phyloP scores from a whole-genome alignment of 2,329 filamentous ascomycete species.

The Talaromyces albobiverticillius region DNA sequence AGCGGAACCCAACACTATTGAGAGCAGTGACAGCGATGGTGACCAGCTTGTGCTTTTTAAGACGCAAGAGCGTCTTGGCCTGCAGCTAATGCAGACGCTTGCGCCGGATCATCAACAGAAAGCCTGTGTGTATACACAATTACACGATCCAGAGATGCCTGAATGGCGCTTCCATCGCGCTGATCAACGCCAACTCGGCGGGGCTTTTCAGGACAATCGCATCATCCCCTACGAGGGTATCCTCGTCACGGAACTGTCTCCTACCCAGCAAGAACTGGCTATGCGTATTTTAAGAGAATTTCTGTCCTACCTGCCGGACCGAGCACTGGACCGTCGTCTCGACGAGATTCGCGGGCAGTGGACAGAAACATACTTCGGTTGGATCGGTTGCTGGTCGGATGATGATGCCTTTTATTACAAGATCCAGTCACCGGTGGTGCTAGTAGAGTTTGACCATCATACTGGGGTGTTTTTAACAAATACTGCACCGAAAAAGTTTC shows the following conservation, averaged over 20 bases:
- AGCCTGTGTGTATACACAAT: neutral
- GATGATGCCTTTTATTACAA: neutral
- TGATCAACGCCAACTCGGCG: neutral
- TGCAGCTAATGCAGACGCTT: neutral
- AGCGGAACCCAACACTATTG: neutral
- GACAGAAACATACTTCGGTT: neutral
- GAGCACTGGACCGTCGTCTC: neutral
- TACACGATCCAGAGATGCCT: neutral
- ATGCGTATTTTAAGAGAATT: neutral
- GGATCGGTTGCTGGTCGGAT: neutral
- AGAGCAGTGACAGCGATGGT: neutral
- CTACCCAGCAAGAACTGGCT: neutral
- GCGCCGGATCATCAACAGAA: neutral
- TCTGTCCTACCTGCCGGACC: neutral
- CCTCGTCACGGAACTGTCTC: neutral
- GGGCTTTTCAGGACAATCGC: neutral
- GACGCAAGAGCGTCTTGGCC: neutral
- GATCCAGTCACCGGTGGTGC: neutral
- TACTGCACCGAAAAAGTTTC: neutral
- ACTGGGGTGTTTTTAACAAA: neutral
- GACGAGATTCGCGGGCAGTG: neutral
- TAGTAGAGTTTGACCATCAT: neutral
- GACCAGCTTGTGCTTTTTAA: neutral
- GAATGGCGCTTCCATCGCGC: neutral
- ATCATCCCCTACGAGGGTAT: neutral